Conservation (phyloP, 2,329 filamentous ascomycete genomes). For the Botrytis cinerea region DNA sequence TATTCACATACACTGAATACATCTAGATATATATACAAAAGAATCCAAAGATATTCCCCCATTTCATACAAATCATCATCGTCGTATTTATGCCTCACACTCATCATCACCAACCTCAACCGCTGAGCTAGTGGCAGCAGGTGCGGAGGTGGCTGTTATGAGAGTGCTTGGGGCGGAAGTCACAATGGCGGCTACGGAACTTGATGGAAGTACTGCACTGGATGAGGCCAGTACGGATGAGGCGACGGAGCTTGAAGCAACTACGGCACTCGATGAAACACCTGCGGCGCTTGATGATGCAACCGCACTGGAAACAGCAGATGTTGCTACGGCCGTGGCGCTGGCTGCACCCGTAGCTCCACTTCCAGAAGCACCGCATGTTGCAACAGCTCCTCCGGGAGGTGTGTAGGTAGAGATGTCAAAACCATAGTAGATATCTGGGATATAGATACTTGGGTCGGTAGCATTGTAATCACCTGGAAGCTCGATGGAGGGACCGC, state of each 20-base stretch:
- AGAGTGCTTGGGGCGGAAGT: background rate
- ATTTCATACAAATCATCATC: no score
- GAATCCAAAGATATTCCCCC: background rate
- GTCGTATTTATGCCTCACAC: slow-evolving; percentile 16
- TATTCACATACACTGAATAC: background rate
- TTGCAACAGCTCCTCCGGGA: slow-evolving; percentile 33
- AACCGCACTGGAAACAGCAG: background rate
- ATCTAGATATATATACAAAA: slow-evolving; percentile 18
- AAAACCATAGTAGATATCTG: slow-evolving; percentile 34
- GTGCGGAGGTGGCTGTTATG: background rate
- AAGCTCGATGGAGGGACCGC: slow-evolving; percentile 32
- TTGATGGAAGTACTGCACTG: background rate
- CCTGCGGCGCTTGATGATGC: background rate
- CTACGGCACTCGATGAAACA: background rate
- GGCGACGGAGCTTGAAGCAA: background rate
- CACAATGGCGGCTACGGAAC: background rate
- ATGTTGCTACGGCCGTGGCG: background rate
- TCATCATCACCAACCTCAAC: slow-evolving; percentile 1
- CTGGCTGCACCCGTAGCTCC: background rate
- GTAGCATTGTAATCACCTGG: slow-evolving; percentile 33
- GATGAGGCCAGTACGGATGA: background rate
- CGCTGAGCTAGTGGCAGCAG: background rate
- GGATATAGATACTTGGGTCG: slow-evolving; percentile 34
- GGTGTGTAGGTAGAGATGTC: slow-evolving; percentile 31
- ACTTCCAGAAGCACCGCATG: slow-evolving; percentile 19